Evolutionary conservation across 2,329 filamentous ascomycete species (phyloP).

Genomic region (Penicillium decumbens): DNA sequence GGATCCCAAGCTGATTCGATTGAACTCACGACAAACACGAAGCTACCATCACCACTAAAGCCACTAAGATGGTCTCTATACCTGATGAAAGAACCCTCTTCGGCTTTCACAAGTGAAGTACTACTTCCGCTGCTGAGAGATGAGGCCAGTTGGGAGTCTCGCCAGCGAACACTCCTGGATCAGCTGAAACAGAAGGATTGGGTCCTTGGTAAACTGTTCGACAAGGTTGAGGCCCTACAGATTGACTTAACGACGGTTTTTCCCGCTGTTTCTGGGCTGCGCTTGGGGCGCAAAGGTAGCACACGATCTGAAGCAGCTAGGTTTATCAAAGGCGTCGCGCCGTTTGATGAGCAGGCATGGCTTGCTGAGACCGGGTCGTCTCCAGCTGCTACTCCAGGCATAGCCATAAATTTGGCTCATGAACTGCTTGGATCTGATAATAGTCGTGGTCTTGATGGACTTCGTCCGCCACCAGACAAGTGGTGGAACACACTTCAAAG

Average conservation of each 20-base stretch:
- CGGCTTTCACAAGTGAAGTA: slow-evolving; percentile 47
- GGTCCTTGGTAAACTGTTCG: slow-evolving; percentile 54
- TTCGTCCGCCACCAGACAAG: slow-evolving; percentile 20
- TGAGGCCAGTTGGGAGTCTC: slow-evolving; percentile 45
- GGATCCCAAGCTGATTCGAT: slow-evolving; percentile 35
- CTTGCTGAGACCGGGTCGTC: slow-evolving; percentile 23
- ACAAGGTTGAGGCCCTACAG: slow-evolving; percentile 54
- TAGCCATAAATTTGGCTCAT: slow-evolving; percentile 26
- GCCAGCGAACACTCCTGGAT: slow-evolving; percentile 48
- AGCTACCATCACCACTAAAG: slow-evolving; percentile 52
- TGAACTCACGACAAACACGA: slow-evolving; percentile 44
- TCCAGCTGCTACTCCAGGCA: slow-evolving; percentile 12
- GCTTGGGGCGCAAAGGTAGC: slow-evolving; percentile 41
- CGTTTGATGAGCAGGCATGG: slow-evolving; percentile 52
- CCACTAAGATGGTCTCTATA: slow-evolving; percentile 51
- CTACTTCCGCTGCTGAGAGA: slow-evolving; percentile 52
- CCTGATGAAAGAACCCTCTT: slow-evolving; percentile 41
- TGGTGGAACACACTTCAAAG: slow-evolving; percentile 35
- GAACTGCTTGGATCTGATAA: slow-evolving; percentile 20
- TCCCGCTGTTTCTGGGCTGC: slow-evolving; percentile 49
- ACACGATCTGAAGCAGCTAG: slow-evolving; percentile 50
- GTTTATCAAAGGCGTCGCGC: slow-evolving; percentile 52
- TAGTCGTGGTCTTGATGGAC: slow-evolving; percentile 4
- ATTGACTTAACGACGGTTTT: slow-evolving; percentile 56
- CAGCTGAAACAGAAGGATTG: slow-evolving; percentile 56